These are phyloP conservation scores for Picea abies DNA, from an alignment of 83 land plant species.

Conservation along the genomic window DNA sequence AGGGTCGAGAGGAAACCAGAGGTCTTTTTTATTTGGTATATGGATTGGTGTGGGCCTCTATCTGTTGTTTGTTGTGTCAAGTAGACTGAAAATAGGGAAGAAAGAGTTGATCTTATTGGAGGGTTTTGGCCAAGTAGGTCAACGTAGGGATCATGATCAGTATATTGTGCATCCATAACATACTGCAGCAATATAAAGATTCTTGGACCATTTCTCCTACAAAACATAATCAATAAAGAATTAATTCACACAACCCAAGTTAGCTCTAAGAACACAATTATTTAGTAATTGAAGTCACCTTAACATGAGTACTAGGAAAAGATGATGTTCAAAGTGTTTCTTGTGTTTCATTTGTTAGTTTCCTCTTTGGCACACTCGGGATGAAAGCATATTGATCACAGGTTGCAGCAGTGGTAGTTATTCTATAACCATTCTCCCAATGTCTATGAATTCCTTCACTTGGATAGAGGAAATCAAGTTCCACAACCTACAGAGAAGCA, in stretches of 20 bases:
- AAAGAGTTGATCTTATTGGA: too few relatives aligned
- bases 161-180: slow-evolving; percentile 47
- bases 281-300: slow-evolving; percentile 33
- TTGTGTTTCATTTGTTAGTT: slow-evolving; percentile 74
- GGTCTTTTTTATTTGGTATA: too few relatives aligned
- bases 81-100: too few relatives aligned
- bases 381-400: slow-evolving; percentile 47
- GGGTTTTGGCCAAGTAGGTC: too few relatives aligned
- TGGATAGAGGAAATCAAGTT: slow-evolving; percentile 72
- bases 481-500: slow-evolving; percentile 48
- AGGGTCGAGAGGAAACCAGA: too few relatives aligned
- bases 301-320: slow-evolving; percentile 82
- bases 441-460: slow-evolving; percentile 78
- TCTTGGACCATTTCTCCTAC: slow-evolving; percentile 51
- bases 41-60: too few relatives aligned
- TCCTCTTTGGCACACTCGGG: slow-evolving; percentile 40
- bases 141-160: background rate
- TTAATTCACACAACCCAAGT: background rate
- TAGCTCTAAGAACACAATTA: background rate
- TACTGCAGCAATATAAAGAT: slow-evolving; percentile 40
- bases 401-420: slow-evolving; percentile 69
- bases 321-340: slow-evolving; percentile 83
- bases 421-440: slow-evolving; percentile 78
- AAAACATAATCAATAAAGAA: background rate
- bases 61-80: too few relatives aligned